Conservation (phyloP, 1,284 basidiomycete genomes). For the Sanguinoderma infundibulare region DNA sequence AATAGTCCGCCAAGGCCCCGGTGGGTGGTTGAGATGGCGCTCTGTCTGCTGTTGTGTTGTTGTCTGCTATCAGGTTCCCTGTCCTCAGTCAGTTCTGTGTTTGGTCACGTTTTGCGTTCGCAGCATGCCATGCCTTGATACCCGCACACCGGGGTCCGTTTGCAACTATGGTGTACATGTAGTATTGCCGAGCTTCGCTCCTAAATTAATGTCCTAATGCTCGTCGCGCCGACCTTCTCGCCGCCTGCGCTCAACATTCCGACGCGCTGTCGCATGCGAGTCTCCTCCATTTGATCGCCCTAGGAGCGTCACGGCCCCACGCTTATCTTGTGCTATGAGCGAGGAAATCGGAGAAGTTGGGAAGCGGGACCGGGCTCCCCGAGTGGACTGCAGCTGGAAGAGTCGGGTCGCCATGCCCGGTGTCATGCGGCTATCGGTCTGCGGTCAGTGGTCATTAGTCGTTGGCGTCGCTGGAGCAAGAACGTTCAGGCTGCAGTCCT, state of each 20-base stretch:
- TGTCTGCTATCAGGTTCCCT: constrained; percentile 2
- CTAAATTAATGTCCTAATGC: constrained; percentile 28
- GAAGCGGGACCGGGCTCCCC: not conserved
- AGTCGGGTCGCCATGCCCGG: not conserved
- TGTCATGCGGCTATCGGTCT: not conserved
- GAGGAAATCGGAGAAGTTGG: not conserved
- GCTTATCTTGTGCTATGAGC: too few relatives aligned
- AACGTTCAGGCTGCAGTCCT: not conserved
- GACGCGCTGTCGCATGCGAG: too few relatives aligned
- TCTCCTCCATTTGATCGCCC: not conserved
- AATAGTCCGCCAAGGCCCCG: too few relatives aligned
- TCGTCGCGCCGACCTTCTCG: constrained; percentile 1
- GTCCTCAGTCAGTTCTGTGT: not conserved
- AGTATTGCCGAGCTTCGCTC: constrained; percentile 25
- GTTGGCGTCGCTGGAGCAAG: not conserved
- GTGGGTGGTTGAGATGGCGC: not conserved
- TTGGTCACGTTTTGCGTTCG: constrained; percentile 6
- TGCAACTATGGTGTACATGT: constrained; percentile 24
- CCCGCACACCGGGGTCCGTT: constrained; percentile 8
- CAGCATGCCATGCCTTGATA: constrained; percentile 4
- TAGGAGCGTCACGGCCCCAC: too few relatives aligned
- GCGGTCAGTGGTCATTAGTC: not conserved
- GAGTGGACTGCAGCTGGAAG: not conserved
- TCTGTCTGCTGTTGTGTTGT: not conserved
- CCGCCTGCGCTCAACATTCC: not conserved